phyloP scores from a whole-genome alignment of 192 early-diverging fungal species.

The Podila epigama region DNA sequence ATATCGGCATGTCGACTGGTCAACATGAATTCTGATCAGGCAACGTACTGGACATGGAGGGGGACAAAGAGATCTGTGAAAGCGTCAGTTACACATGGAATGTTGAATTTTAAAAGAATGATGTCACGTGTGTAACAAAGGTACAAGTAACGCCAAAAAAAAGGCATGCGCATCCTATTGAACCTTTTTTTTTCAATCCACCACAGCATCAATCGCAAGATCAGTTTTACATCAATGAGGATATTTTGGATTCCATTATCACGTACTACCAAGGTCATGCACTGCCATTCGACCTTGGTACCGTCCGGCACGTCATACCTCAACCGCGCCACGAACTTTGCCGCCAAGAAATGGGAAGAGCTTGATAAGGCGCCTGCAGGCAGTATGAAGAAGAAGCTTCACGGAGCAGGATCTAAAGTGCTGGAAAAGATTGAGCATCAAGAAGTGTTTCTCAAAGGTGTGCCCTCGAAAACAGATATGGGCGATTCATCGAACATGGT shows the following conservation, averaged over 20 bases:
- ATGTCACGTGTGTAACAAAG: too few relatives aligned
- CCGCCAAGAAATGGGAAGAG: constrained; percentile 62
- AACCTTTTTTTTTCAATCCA: not conserved
- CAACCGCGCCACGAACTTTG: constrained; percentile 53
- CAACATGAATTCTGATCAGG: not conserved
- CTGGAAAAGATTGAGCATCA: constrained; percentile 77
- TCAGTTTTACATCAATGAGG: constrained; percentile 21
- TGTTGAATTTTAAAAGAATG: too few relatives aligned
- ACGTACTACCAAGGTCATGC: constrained; percentile 51
- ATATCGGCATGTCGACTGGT: not conserved
- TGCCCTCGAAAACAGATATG: constrained; percentile 63
- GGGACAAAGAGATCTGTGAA: too few relatives aligned
- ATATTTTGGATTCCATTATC: constrained; percentile 62
- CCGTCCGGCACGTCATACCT: constrained; percentile 47
- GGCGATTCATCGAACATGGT: constrained; percentile 21
- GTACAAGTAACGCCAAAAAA: too few relatives aligned
- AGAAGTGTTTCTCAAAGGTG: constrained; percentile 78
- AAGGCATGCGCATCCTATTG: not conserved
- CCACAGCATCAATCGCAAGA: too few relatives aligned
- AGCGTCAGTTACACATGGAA: too few relatives aligned
- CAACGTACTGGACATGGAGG: not conserved
- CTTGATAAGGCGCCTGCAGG: constrained; percentile 46
- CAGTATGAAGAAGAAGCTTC: constrained; percentile 67
- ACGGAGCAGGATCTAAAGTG: constrained; percentile 63
- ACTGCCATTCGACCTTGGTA: constrained; percentile 60